Conservation (phyloP, 305 asterid genomes). For the Solanum hybrid region DNA sequence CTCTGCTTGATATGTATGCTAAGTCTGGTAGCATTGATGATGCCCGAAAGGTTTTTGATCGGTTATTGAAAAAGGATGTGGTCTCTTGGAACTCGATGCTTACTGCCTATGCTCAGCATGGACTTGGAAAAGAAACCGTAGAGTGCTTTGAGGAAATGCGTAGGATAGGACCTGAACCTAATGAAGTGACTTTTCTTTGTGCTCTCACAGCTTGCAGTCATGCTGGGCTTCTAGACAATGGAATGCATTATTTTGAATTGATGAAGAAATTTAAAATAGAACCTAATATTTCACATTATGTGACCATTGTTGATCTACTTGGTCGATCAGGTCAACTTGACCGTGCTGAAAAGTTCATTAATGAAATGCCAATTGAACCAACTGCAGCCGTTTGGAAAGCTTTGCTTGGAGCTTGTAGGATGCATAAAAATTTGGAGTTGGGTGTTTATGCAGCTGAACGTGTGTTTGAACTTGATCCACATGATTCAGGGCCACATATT, state of each 20-base stretch:
- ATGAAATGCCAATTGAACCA: constrained; percentile 52
- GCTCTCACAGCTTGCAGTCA: constrained; percentile 87
- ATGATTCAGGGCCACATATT: constrained; percentile 77
- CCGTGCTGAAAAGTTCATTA: constrained; percentile 47
- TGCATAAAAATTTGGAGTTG: constrained; percentile 62
- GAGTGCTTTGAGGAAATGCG: constrained; percentile 56
- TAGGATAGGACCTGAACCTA: constrained; percentile 40
- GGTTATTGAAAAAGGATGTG: constrained; percentile 47
- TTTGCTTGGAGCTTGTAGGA: constrained; percentile 82
- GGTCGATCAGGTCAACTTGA: constrained; percentile 72
- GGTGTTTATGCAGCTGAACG: constrained; percentile 76
- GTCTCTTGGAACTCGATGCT: constrained; percentile 92
- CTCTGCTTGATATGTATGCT: constrained; percentile 83
- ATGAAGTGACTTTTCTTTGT: constrained; percentile 57
- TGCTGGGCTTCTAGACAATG: constrained; percentile 59
- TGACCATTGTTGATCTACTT: constrained; percentile 57
- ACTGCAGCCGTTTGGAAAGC: constrained; percentile 77
- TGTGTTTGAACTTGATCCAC: constrained; percentile 71
- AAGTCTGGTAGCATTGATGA: constrained; percentile 73
- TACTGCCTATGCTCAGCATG: constrained; percentile 77
- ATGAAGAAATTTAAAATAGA: constrained; percentile 47
- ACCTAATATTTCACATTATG: constrained; percentile 61
- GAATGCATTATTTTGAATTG: constrained; percentile 55
- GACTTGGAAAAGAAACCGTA: constrained; percentile 58
- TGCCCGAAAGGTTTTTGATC: constrained; percentile 57